Conservation (phyloP, 371 early-diverging fungal genomes). For the Mortierella sp. region DNA sequence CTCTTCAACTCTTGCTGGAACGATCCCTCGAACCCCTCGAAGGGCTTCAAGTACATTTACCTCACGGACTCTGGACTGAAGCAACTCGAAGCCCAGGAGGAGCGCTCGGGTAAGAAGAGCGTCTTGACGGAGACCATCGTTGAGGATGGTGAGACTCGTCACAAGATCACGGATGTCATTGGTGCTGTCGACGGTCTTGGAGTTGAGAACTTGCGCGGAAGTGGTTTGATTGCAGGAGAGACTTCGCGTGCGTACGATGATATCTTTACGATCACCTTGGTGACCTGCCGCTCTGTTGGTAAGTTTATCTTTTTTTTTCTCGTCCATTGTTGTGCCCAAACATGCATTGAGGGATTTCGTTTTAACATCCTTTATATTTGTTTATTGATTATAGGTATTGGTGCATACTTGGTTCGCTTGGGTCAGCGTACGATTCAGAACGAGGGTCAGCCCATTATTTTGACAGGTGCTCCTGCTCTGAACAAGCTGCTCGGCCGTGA, state of each 20-base stretch:
- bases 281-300: conserved; percentile 97
- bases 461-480: conserved; percentile 98
- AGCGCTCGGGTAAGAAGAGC: conserved; percentile 66
- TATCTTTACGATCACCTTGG: conserved; percentile 97
- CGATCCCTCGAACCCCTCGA: conserved; percentile 79
- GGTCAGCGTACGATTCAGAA: conserved; percentile 98
- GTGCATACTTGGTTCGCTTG: conserved; percentile 98
- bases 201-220: conserved; percentile 98
- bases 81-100: conserved; percentile 61
- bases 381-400: conserved; percentile 77
- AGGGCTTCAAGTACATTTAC: conserved; percentile 95
- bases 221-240: conserved; percentile 98
- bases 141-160: conserved; percentile 81
- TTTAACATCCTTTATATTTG: too few relatives aligned
- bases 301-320: conserved; percentile 3
- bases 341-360: too few relatives aligned
- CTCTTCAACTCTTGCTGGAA: conserved; percentile 92
- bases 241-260: conserved; percentile 96
- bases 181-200: conserved; percentile 94
- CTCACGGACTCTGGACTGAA: conserved; percentile 81
- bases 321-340: too few relatives aligned
- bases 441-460: conserved; percentile 97
- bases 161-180: conserved; percentile 91
- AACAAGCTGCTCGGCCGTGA: conserved; percentile 99
- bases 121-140: conserved; percentile 76